A percentile compares a stretch with the other conserved stretches of the same genome.
Conservation (phyloP, 441 rosid genomes). For the Codiaeum variegatum region DNA sequence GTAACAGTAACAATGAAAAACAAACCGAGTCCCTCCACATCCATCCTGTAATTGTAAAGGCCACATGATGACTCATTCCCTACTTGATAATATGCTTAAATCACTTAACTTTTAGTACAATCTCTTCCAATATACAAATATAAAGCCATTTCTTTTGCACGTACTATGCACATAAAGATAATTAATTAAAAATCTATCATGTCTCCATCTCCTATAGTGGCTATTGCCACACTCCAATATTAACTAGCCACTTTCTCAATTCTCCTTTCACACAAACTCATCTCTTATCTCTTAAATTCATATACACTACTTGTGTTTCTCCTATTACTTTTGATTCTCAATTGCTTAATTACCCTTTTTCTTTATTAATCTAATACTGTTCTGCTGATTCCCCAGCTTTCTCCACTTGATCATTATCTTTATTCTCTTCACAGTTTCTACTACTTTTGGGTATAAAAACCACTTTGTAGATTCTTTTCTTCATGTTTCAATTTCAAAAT, state of each 20-base stretch:
- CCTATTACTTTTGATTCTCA: neutral
- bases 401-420: constrained; percentile 16
- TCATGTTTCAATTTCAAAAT: constrained; percentile 5
- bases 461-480: constrained; percentile 5
- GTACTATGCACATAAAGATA: neutral
- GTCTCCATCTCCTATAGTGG: neutral
- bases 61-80: too few species aligned
- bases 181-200: neutral
- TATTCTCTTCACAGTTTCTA: too few species aligned
- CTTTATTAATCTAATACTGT: constrained; percentile 8
- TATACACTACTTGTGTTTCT: constrained; percentile 1
- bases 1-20: too few species aligned
- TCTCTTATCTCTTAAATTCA: constrained; percentile 11
- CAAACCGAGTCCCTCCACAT: too few species aligned
- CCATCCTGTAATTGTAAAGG: too few species aligned
- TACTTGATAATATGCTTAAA: too few species aligned
- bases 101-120: too few species aligned
- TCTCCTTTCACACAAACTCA: constrained; percentile 12
- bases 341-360: neutral
- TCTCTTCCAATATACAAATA: too few species aligned
- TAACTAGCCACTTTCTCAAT: constrained; percentile 20
- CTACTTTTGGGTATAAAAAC: neutral
- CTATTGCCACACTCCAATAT: constrained; percentile 16
- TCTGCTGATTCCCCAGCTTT: constrained; percentile 16
- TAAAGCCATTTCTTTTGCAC: too few species aligned